Conservation (phyloP, 345 rosid species). For the Eucalyptus lansdowneana region DNA sequence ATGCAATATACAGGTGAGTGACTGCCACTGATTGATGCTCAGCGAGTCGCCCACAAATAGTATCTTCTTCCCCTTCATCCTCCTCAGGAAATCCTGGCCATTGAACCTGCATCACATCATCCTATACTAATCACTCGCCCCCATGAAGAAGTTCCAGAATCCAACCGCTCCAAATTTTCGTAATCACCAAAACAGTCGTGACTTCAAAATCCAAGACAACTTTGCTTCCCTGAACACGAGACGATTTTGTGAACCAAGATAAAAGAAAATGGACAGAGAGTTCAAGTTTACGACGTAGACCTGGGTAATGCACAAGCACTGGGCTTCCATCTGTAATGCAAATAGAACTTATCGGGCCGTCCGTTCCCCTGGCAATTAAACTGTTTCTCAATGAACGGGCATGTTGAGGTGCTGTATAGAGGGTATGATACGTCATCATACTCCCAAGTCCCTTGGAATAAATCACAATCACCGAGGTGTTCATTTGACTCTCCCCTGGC, state of each 20-base stretch:
- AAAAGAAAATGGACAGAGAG: background rate
- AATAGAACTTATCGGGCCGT: conserved; percentile 30
- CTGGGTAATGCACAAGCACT: conserved; percentile 20
- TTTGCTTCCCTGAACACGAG: background rate
- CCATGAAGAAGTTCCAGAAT: background rate
- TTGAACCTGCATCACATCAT: conserved; percentile 24
- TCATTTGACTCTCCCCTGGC: background rate
- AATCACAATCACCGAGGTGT: conserved; percentile 2
- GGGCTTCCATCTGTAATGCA: conserved; percentile 50
- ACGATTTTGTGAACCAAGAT: background rate
- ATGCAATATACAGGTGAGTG: conserved; percentile 62
- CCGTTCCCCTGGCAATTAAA: conserved; percentile 45
- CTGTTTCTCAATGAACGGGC: conserved; percentile 38
- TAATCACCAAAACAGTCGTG: background rate
- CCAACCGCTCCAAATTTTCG: background rate
- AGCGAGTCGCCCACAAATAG: conserved; percentile 73
- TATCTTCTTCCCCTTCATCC: conserved; percentile 50
- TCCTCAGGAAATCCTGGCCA: conserved; percentile 23
- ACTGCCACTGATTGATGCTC: conserved; percentile 72
- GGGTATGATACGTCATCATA: conserved; percentile 10
- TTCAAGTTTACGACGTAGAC: background rate
- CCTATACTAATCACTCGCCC: background rate
- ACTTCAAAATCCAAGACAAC: background rate
- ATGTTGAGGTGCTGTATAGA: conserved; percentile 19
- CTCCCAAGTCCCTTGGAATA: conserved; percentile 36